These are phyloP conservation scores for Metrosideros polymorpha DNA, from an alignment of 441 rosid species.

Conservation along the genomic window DNA sequence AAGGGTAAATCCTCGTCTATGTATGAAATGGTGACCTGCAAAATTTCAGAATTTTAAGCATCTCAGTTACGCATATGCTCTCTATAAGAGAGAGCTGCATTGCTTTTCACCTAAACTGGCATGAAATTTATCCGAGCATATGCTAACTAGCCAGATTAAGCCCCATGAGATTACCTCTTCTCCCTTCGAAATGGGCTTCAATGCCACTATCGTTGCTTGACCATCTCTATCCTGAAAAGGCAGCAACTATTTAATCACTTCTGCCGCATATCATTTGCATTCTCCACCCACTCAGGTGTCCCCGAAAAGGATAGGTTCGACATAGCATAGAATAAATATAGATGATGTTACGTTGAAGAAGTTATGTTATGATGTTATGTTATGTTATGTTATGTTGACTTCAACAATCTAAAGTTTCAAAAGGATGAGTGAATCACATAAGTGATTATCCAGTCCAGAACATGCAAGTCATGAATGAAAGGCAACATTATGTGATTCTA, in stretches of 20 bases:
- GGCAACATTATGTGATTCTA: neutral
- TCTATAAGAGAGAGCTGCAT: too few relatives aligned
- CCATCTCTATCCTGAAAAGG: slow-evolving; percentile 70
- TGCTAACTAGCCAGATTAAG: too few relatives aligned
- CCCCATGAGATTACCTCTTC: slow-evolving; percentile 51
- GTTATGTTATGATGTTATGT: too few relatives aligned
- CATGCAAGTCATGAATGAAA: neutral
- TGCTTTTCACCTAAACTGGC: too few relatives aligned
- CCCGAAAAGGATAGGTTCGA: neutral
- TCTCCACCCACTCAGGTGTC: neutral
- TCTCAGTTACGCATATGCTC: neutral
- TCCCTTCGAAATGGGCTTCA: slow-evolving; percentile 42
- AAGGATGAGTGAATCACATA: neutral
- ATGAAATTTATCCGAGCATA: too few relatives aligned
- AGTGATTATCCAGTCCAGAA: neutral
- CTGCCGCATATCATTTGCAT: neutral
- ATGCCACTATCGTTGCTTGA: slow-evolving; percentile 68
- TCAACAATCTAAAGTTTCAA: too few relatives aligned
- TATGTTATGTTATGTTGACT: too few relatives aligned
- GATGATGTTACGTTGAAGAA: neutral
- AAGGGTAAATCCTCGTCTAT: slow-evolving; percentile 68
- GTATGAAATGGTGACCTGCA: slow-evolving; percentile 70
- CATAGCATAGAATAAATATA: neutral
- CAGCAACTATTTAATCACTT: neutral
- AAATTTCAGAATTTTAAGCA: neutral